Conservation (phyloP, 192 early-diverging fungal species). For the Backusella parvicylindrica region DNA sequence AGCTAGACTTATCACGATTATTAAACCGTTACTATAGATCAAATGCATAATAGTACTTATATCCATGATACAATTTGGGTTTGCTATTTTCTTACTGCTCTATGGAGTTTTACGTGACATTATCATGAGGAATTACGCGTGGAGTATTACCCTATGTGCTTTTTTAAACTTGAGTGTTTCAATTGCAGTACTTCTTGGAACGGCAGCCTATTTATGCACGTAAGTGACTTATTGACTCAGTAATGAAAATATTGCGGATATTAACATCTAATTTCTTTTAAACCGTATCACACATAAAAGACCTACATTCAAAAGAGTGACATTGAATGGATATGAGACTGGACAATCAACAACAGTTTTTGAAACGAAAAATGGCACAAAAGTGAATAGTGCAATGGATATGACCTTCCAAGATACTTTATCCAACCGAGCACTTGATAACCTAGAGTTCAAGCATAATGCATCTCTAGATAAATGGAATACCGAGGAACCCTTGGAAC, state of each 20-base stretch:
- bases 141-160: constrained; percentile 2
- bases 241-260: too few species aligned
- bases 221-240: neutral
- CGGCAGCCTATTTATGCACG: constrained; percentile 19
- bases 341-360: neutral
- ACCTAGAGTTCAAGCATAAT: neutral
- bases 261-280: neutral
- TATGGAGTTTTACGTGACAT: constrained; percentile 24
- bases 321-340: neutral
- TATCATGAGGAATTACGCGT: constrained; percentile 8
- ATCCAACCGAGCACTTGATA: neutral
- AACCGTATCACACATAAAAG: neutral
- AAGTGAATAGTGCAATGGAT: neutral
- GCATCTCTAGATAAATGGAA: neutral
- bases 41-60: constrained; percentile 8
- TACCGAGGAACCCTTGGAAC: neutral
- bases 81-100: constrained; percentile 16
- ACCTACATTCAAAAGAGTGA: neutral
- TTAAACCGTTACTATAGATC: neutral
- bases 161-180: constrained; percentile 10
- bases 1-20: neutral
- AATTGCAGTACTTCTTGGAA: constrained; percentile 3
- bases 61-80: constrained; percentile 4
- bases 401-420: constrained; percentile 5
- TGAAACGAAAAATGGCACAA: neutral